A percentile compares a stretch with the other conserved stretches of the same genome.
Conservation (phyloP, 2,329 filamentous ascomycete genomes). For the Sporothrix pseudoabietina region DNA sequence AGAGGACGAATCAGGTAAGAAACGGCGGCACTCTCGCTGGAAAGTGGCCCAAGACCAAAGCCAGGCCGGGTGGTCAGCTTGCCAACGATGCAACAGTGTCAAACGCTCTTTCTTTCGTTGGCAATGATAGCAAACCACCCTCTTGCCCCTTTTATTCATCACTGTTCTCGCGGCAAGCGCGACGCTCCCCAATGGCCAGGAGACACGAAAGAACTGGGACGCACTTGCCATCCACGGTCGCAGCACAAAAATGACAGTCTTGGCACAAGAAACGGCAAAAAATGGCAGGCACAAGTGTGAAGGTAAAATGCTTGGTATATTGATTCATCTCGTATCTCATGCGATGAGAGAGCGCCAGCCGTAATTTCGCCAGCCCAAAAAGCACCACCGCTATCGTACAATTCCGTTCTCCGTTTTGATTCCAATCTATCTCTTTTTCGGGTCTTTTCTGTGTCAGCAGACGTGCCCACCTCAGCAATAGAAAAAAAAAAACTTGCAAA, state of each 20-base stretch:
- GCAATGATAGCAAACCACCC: too few relatives aligned
- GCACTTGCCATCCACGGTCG: not conserved
- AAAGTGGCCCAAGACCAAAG: too few relatives aligned
- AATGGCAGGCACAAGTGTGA: not conserved
- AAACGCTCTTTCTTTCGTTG: not conserved
- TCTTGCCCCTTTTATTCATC: too few relatives aligned
- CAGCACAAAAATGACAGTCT: not conserved
- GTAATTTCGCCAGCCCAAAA: not conserved
- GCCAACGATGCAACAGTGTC: not conserved
- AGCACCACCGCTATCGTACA: conserved; percentile 10
- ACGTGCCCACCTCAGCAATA: not conserved
- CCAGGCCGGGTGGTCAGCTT: not conserved
- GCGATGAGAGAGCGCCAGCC: not conserved
- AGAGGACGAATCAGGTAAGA: not conserved
- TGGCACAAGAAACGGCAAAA: not conserved
- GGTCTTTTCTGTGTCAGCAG: not conserved
- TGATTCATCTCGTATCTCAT: not conserved
- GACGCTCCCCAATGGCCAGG: not conserved
- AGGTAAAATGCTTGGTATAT: not conserved
- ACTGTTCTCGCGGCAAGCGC: not conserved
- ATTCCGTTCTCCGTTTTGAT: not conserved
- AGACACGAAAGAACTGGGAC: not conserved
- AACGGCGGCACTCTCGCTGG: not conserved
- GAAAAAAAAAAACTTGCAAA: not conserved
- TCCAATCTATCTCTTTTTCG: conserved; percentile 21